phyloP scores from a whole-genome alignment of 1,284 basidiomycete species.

The Fereydounia khargensis region DNA sequence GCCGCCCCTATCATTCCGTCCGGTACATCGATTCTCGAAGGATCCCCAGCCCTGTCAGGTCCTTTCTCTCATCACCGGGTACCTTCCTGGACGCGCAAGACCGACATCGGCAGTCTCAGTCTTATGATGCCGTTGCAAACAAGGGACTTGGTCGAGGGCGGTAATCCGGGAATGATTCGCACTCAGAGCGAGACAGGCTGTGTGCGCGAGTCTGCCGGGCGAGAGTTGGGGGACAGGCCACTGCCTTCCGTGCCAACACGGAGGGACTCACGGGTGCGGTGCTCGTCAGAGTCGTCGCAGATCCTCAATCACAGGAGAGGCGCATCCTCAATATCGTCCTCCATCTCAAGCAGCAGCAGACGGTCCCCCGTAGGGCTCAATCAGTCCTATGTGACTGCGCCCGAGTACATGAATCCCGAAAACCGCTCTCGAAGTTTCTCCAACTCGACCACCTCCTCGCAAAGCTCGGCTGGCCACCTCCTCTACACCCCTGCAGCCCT shows the following conservation, averaged over 20 bases:
- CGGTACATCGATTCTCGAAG: conserved; percentile 2
- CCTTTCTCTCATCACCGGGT: conserved; percentile 37
- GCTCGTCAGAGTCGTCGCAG: conserved; percentile 17
- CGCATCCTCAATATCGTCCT: conserved; percentile 7
- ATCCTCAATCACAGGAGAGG: conserved; percentile 1
- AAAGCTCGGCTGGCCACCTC: no score
- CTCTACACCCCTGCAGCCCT: no score
- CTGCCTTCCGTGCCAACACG: conserved; percentile 24
- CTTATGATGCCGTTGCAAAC: not conserved
- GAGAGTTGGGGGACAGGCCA: no score
- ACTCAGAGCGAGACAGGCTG: not conserved
- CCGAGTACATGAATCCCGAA: no score
- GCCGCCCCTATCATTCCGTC: conserved; percentile 10
- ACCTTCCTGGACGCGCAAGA: conserved; percentile 25
- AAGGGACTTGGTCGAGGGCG: not conserved
- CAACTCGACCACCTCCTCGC: no score
- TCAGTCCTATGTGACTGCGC: no score
- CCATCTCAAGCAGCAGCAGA: no score
- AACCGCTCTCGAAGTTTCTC: no score
- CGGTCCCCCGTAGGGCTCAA: no score
- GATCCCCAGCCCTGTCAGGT: conserved; percentile 12
- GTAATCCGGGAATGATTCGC: not conserved
- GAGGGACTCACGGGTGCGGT: conserved; percentile 19
- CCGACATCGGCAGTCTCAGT: not conserved
- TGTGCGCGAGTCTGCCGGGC: no score